phyloP scores from a whole-genome alignment of 495 filamentous ascomycete genomes.

The Neurospora sublineolata region DNA sequence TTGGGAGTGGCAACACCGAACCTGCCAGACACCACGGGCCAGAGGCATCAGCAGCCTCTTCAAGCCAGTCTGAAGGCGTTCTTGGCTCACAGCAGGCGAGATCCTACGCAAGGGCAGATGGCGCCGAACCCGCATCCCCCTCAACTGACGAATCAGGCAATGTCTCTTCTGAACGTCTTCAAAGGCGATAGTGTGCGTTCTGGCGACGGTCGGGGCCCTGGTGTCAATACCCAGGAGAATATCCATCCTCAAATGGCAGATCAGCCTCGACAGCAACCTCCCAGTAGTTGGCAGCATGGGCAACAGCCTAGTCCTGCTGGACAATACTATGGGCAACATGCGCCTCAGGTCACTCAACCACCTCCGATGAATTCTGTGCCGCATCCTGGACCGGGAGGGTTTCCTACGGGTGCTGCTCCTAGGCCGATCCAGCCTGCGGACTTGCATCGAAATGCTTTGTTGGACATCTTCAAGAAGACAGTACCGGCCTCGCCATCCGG shows the following conservation, averaged over 20 bases:
- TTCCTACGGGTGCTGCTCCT: constrained; percentile 1
- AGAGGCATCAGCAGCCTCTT: constrained; percentile 23
- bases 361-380: not conserved
- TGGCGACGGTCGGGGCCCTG: constrained; percentile 6
- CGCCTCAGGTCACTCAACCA: constrained; percentile 2
- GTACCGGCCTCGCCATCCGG: constrained; percentile 14
- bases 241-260: constrained; percentile 2
- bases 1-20: constrained; percentile 14
- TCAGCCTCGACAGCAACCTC: constrained; percentile 10
- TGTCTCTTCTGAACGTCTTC: constrained; percentile 53
- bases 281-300: constrained; percentile 7
- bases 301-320: constrained; percentile 12
- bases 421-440: constrained; percentile 27
- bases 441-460: constrained; percentile 31
- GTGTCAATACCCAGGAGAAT: constrained; percentile 3
- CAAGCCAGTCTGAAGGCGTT: not conserved
- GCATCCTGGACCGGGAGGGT: not conserved
- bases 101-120: constrained; percentile 33
- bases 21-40: constrained; percentile 15
- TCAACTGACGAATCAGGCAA: constrained; percentile 39
- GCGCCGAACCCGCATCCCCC: not conserved
- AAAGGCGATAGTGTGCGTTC: constrained; percentile 28
- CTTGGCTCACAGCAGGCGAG: not conserved
- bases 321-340: constrained; percentile 13
- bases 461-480: constrained; percentile 40